Evolutionary conservation across 257 asterid species (phyloP).

Genomic region (Salvia miltiorrhiza): DNA sequence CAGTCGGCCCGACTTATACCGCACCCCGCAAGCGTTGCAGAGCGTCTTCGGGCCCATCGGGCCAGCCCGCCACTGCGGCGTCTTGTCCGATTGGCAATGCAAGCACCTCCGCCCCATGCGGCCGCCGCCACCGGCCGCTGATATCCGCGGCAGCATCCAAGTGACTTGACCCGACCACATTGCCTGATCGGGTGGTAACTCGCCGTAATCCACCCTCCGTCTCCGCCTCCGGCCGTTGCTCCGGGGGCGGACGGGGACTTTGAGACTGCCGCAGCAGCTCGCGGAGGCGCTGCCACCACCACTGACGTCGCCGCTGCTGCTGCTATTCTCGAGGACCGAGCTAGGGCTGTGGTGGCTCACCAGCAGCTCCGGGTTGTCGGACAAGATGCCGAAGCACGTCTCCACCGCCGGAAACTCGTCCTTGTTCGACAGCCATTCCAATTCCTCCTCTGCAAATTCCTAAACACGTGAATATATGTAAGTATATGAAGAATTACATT

Average conservation of each 20-base stretch:
- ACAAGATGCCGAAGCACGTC: constrained; percentile 55
- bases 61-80: constrained; percentile 93
- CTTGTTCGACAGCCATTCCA: constrained; percentile 84
- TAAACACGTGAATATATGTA: not conserved
- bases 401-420: constrained; percentile 79
- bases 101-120: constrained; percentile 65
- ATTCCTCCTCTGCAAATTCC: constrained; percentile 51
- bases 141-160: no score
- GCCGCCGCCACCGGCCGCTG: constrained; percentile 8
- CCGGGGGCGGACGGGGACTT: constrained; percentile 60
- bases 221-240: constrained; percentile 40
- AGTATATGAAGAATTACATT: no score
- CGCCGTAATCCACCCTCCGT: constrained; percentile 27
- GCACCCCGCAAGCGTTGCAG: constrained; percentile 91
- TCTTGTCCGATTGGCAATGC: constrained; percentile 80
- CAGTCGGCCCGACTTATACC: constrained; percentile 83
- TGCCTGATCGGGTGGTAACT: constrained; percentile 26
- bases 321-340: constrained; percentile 64
- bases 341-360: constrained; percentile 58
- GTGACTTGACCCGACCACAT: constrained; percentile 23
- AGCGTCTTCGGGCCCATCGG: constrained; percentile 84
- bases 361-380: constrained; percentile 38
- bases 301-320: constrained; percentile 32
- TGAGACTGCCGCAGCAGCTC: constrained; percentile 50
- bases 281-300: constrained; percentile 23